phyloP scores from a whole-genome alignment of 2,329 filamentous ascomycete species.

The Fusarium albidum region DNA sequence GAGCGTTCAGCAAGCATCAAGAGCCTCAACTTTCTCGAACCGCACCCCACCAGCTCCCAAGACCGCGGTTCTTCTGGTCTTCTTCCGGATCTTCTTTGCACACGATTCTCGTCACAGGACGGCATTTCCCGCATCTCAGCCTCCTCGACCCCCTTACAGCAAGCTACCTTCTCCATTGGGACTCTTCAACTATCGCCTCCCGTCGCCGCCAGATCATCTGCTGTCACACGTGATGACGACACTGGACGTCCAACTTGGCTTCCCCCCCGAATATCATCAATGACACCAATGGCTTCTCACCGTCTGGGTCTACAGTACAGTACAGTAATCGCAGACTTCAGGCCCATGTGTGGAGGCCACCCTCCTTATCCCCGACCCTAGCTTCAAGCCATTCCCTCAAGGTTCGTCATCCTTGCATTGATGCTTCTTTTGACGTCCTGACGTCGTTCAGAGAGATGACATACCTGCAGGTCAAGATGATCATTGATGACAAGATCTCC shows the following conservation, averaged over 20 bases:
- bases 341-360: constrained; percentile 1
- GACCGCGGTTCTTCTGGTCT: constrained; percentile 3
- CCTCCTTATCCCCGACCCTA: constrained; percentile 1
- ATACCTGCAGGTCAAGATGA: constrained; percentile 7
- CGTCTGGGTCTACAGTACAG: constrained; percentile 4
- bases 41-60: constrained; percentile 12
- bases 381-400: not conserved
- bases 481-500: no score
- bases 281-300: constrained; percentile 22
- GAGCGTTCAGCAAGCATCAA: constrained; percentile 2
- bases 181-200: constrained; percentile 10
- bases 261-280: constrained; percentile 19
- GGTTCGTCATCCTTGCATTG: constrained; percentile 12
- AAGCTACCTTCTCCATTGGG: constrained; percentile 12
- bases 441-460: constrained; percentile 30
- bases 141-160: constrained; percentile 15
- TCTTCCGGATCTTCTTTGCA: constrained; percentile 1
- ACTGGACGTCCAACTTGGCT: constrained; percentile 20
- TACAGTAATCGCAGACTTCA: constrained; percentile 15
- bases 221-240: constrained; percentile 37
- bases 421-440: constrained; percentile 37
- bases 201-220: constrained; percentile 22
- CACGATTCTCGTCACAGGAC: constrained; percentile 15
- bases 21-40: constrained; percentile 20
- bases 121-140: constrained; percentile 22